Evolutionary conservation across 1,139 yeast species (phyloP).

Genomic region (Kodamaea anthophila): DNA sequence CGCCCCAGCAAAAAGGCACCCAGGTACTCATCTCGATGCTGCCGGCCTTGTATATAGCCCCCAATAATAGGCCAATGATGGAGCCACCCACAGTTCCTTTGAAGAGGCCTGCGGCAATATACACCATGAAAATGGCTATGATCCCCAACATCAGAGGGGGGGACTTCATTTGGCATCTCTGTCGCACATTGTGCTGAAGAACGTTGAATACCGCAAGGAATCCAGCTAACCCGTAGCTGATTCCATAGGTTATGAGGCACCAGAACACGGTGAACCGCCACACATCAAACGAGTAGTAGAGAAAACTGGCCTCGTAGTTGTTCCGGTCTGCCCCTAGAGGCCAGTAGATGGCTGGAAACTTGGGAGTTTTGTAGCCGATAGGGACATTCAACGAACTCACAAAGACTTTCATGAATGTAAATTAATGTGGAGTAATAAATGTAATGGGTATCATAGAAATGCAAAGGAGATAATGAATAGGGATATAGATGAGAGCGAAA

Average conservation of each 20-base stretch:
- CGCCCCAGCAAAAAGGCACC: constrained; percentile 83
- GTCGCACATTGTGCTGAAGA: constrained; percentile 17
- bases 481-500: no score
- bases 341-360: constrained; percentile 77
- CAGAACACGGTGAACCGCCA: constrained; percentile 82
- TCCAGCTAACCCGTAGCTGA: constrained; percentile 63
- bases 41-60: constrained; percentile 72
- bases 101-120: constrained; percentile 47
- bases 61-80: constrained; percentile 57
- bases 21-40: constrained; percentile 83
- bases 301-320: constrained; percentile 46
- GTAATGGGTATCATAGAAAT: no score
- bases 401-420: constrained; percentile 36
- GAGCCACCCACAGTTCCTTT: constrained; percentile 72
- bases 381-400: constrained; percentile 50
- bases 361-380: constrained; percentile 73
- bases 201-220: constrained; percentile 47
- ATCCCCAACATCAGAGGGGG: constrained; percentile 11
- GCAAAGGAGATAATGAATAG: no score
- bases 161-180: constrained; percentile 11
- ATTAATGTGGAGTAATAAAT: no score
- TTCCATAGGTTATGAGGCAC: constrained; percentile 64
- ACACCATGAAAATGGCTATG: constrained; percentile 38
- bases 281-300: constrained; percentile 68
- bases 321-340: constrained; percentile 46